A percentile compares a stretch with the other conserved stretches of the same genome.
phyloP scores from a whole-genome alignment of 2,329 filamentous ascomycete species.

The Monosporascus sp. region DNA sequence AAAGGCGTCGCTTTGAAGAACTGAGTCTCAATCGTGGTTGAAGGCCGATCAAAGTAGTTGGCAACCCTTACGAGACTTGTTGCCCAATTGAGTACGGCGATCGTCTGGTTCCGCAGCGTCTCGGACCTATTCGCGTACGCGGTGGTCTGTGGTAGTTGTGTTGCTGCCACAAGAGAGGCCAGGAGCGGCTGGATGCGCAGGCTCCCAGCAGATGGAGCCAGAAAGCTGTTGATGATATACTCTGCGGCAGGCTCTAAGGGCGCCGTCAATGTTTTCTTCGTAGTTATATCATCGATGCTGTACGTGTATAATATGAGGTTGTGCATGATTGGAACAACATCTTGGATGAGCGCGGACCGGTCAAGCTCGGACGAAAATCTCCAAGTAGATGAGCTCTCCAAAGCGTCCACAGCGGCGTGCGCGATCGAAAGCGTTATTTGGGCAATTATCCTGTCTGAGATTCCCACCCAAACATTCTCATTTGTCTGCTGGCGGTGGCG shows the following conservation, averaged over 20 bases:
- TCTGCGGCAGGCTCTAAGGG: slow-evolving; percentile 68
- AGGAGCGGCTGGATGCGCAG: slow-evolving; percentile 74
- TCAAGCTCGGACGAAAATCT: slow-evolving; percentile 67
- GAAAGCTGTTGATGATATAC: slow-evolving; percentile 72
- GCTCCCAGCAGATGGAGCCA: slow-evolving; percentile 63
- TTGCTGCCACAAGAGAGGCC: slow-evolving; percentile 59
- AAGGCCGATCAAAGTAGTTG: slow-evolving; percentile 56
- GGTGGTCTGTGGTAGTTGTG: slow-evolving; percentile 56
- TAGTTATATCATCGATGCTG: slow-evolving; percentile 61
- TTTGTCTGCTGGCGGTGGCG: slow-evolving; percentile 39
- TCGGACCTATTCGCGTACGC: slow-evolving; percentile 51
- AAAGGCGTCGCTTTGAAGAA: slow-evolving; percentile 77
- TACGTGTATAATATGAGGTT: slow-evolving; percentile 68
- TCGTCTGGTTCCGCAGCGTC: slow-evolving; percentile 58
- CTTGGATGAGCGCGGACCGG: slow-evolving; percentile 61
- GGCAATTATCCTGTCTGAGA: slow-evolving; percentile 72
- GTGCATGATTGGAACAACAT: slow-evolving; percentile 65
- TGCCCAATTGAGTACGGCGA: slow-evolving; percentile 59
- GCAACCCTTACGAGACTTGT: slow-evolving; percentile 67
- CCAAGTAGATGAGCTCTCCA: slow-evolving; percentile 84
- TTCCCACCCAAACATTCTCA: slow-evolving; percentile 59
- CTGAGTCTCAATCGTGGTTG: slow-evolving; percentile 66
- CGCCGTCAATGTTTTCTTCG: slow-evolving; percentile 43
- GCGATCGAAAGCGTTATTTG: slow-evolving; percentile 68
- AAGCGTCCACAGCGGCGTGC: slow-evolving; percentile 72